These are phyloP conservation scores for Ilex paraguariensis DNA, from an alignment of 305 asterid species.

Conservation along the genomic window DNA sequence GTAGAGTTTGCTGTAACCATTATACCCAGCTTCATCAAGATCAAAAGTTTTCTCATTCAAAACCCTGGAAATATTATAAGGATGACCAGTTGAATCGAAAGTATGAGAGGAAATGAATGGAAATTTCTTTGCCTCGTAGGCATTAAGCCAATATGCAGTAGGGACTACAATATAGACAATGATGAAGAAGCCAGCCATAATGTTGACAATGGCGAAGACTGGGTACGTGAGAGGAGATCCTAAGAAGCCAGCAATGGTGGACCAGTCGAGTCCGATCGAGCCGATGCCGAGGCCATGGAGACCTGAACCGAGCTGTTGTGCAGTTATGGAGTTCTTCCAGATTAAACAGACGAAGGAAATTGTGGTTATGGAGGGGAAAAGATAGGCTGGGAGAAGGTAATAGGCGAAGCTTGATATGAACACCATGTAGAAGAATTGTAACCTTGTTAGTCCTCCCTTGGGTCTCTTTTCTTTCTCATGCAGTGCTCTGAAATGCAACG, in stretches of 20 bases:
- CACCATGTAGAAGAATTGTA: neutral
- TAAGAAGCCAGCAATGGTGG: neutral
- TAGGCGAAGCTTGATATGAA: neutral
- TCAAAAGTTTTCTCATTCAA: neutral
- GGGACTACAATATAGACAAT: neutral
- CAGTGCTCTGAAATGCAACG: neutral
- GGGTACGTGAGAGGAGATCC: neutral
- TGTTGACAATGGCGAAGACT: neutral
- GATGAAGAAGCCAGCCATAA: neutral
- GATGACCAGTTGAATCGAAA: neutral
- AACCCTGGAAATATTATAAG: neutral
- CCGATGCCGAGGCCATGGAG: neutral
- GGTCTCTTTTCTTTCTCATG: constrained; percentile 1
- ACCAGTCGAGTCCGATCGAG: neutral
- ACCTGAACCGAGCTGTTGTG: neutral
- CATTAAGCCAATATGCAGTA: neutral
- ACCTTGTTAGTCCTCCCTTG: neutral
- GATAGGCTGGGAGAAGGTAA: neutral
- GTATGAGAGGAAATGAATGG: neutral
- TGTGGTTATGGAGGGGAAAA: neutral
- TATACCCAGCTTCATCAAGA: neutral
- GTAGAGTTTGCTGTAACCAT: neutral
- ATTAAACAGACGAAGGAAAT: neutral
- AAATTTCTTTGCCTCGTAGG: neutral
- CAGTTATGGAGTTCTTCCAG: neutral